Conservation (phyloP, 2,329 filamentous ascomycete genomes). For the Metarhizium guizhouense region DNA sequence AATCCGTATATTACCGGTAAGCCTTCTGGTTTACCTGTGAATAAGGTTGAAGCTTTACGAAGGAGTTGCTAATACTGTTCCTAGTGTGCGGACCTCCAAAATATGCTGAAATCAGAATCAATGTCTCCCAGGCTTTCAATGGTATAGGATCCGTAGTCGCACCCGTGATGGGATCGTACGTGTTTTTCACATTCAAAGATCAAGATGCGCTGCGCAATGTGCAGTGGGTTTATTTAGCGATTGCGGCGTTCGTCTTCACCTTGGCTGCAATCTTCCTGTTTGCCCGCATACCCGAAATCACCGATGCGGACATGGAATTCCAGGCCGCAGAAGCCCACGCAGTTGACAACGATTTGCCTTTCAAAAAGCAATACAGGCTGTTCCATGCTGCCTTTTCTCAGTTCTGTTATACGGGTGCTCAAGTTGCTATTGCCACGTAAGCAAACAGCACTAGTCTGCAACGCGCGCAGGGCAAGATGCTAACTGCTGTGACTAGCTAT, state of each 20-base stretch:
- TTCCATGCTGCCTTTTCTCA: slow-evolving; percentile 70
- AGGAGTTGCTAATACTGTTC: rapidly evolving
- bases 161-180: slow-evolving; percentile 62
- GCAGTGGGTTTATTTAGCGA: slow-evolving; percentile 68
- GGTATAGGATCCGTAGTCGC: slow-evolving; percentile 66
- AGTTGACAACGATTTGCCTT: slow-evolving; percentile 47
- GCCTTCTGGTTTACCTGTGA: background rate
- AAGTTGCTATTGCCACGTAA: slow-evolving; percentile 49
- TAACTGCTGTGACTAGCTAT: slow-evolving; percentile 30
- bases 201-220: slow-evolving; percentile 53
- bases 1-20: slow-evolving; percentile 61
- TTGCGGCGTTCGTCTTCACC: slow-evolving; percentile 60
- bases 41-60: background rate
- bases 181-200: slow-evolving; percentile 59
- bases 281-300: slow-evolving; percentile 62
- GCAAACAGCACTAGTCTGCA: background rate
- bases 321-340: slow-evolving; percentile 47
- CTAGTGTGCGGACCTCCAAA: slow-evolving; percentile 49
- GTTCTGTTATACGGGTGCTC: slow-evolving; percentile 70
- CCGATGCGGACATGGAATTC: slow-evolving; percentile 51
- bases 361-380: slow-evolving; percentile 62
- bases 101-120: slow-evolving; percentile 65
- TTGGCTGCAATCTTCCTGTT: slow-evolving; percentile 60
- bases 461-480: background rate
- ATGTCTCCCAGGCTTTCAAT: slow-evolving; percentile 69